Evolutionary conservation across 208 protist species (phyloP), one percentile per base, ranked within the genome.

Genomic region (Herpetomonas samuelpessoai): DNA sequence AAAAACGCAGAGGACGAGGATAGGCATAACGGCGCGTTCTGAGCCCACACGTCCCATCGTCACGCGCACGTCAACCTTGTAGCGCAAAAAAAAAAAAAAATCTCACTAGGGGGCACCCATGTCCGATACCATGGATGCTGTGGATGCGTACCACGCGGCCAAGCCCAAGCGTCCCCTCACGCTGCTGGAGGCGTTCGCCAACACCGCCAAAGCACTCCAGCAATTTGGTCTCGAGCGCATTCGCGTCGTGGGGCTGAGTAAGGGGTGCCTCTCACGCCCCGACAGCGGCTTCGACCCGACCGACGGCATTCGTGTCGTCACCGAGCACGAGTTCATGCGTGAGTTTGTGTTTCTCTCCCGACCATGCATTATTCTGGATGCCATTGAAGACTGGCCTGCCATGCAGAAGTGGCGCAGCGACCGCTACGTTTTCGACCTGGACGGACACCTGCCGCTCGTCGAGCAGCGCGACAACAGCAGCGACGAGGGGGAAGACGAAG

Each of bases 341-440:
- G 79, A 90, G 57, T 95, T 84, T 71, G 86, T 95, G 14, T 91
- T 91, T 44, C 83, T 86, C 56, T 87, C 76, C 0, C 79, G 84
- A 0, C 88, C 88, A 16, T 91, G 83, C 52, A 72, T 95, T 10
- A 89, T 95, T 72, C 62, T 91, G 1, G 83, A 75, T 29, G 82
- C 83, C 19, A 64, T 86, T 12, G 77, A 76, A n/a, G 46, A 79
- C 22, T 95, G 88, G 84, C 82, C 82, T 10, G 84, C 88, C 19
- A 79, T 91, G 70, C 18, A 49, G 28, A 76, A 74, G 57, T 92
- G 88, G 84, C 70, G 85, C 6, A 64, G 88, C 35, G 88, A 92
- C 54, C 62, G 61, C 25, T 88, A 95, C 63, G 62, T 95, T 7
- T 92, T 92, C 39, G 81, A 91, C 49, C 65, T 94, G 16, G 77